phyloP scores from a whole-genome alignment of 2,329 filamentous ascomycete genomes.

The Thelonectria rubi region DNA sequence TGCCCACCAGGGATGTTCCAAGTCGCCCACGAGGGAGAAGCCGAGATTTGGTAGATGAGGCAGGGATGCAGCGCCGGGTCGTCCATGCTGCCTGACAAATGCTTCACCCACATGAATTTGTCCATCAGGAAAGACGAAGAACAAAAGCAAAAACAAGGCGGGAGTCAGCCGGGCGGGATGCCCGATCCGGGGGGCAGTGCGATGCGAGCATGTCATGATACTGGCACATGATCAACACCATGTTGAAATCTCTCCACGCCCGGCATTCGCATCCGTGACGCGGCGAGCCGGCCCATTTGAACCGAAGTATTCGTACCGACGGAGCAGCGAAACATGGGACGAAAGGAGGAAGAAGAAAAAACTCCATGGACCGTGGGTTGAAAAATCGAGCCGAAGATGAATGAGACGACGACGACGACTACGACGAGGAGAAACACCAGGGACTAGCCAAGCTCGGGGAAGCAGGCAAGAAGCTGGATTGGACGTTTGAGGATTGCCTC shows the following conservation, averaged over 20 bases:
- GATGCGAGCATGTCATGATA: constrained; percentile 14
- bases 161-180: constrained; percentile 13
- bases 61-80: constrained; percentile 8
- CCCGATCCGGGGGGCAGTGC: constrained; percentile 10
- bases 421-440: constrained; percentile 17
- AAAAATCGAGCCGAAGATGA: too few species aligned
- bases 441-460: constrained; percentile 17
- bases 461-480: constrained; percentile 15
- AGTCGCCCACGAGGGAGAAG: constrained; percentile 18
- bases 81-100: constrained; percentile 19
- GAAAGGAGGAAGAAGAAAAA: too few species aligned
- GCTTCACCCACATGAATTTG: constrained; percentile 4
- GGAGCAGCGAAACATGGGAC: too few species aligned
- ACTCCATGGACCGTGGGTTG: too few species aligned
- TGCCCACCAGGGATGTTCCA: constrained; percentile 18
- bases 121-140: background rate
- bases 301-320: too few species aligned
- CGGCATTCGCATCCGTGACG: too few species aligned
- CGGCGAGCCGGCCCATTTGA: too few species aligned
- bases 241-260: too few species aligned
- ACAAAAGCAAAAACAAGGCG: background rate
- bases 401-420: background rate
- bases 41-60: constrained; percentile 13
- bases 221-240: background rate
- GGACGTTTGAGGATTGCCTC: constrained; percentile 25